phyloP scores from a whole-genome alignment of 257 asterid genomes.

The Penstemon barbatus region DNA sequence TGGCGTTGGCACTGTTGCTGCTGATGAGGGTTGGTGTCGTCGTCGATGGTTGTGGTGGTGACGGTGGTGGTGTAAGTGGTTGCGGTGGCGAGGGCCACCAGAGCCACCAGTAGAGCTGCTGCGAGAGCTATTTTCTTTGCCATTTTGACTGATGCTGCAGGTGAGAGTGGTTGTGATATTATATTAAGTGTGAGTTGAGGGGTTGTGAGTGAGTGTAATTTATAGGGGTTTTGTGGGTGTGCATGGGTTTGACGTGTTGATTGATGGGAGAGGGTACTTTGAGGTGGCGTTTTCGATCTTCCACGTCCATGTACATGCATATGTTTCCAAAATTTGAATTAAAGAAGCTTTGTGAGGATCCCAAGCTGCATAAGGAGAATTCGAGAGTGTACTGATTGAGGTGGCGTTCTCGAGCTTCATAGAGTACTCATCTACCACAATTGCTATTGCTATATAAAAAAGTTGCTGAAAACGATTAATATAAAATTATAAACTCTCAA shows the following conservation, averaged over 20 bases:
- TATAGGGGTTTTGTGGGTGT: slow-evolving; percentile 27
- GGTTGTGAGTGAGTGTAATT: neutral
- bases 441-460: no score
- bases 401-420: no score
- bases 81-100: slow-evolving; percentile 40
- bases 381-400: no score
- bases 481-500: neutral
- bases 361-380: neutral
- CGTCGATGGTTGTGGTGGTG: slow-evolving; percentile 34
- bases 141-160: slow-evolving; percentile 21
- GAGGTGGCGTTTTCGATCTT: slow-evolving; percentile 15
- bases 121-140: slow-evolving; percentile 33
- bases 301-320: slow-evolving; percentile 36
- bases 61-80: slow-evolving; percentile 43
- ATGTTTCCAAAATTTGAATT: slow-evolving; percentile 20
- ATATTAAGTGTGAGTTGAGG: neutral
- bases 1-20: slow-evolving; percentile 37
- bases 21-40: slow-evolving; percentile 20
- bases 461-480: neutral
- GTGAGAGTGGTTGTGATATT: neutral
- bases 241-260: slow-evolving; percentile 48
- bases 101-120: slow-evolving; percentile 42
- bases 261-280: slow-evolving; percentile 18
- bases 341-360: neutral
- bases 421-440: neutral